These are phyloP conservation scores for Entomortierella lignicola DNA, from an alignment of 192 early-diverging fungal species.

Conservation along the genomic window DNA sequence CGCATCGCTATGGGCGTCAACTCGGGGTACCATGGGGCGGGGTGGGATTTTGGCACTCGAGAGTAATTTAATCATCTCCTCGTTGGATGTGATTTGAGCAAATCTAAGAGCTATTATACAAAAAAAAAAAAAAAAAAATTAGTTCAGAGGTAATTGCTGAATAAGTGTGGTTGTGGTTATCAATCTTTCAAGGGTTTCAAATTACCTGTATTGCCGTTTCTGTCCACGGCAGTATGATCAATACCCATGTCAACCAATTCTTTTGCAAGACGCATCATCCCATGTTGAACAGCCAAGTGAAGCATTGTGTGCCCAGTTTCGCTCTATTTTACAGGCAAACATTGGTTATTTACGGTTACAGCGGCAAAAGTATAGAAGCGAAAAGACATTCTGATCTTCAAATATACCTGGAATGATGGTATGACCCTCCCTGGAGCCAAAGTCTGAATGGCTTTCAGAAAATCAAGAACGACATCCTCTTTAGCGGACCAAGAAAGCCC, in stretches of 20 bases:
- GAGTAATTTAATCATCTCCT: conserved; percentile 12
- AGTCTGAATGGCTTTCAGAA: conserved; percentile 32
- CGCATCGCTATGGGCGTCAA: not conserved
- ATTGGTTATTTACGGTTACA: not conserved
- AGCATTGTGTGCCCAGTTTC: conserved; percentile 32
- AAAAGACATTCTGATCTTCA: not conserved
- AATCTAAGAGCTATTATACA: conserved; percentile 2
- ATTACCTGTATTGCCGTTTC: conserved; percentile 40
- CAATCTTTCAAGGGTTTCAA: not conserved
- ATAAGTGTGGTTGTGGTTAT: not conserved
- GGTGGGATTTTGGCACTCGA: conserved; percentile 20
- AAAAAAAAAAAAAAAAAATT: not conserved
- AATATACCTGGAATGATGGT: conserved; percentile 32
- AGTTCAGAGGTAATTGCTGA: too few species aligned
- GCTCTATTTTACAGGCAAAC: conserved; percentile 4
- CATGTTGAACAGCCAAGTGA: conserved; percentile 27
- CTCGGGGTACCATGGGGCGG: conserved; percentile 37
- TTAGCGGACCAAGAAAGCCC: conserved; percentile 25
- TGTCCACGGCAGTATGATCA: conserved; percentile 40
- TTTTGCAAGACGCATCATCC: conserved; percentile 23
- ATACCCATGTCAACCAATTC: conserved; percentile 41
- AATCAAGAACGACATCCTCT: conserved; percentile 36
- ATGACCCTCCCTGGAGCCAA: conserved; percentile 33
- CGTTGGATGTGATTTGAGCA: conserved; percentile 4
- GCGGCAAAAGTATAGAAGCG: not conserved